These are phyloP conservation scores for Porcisia deanei DNA, from an alignment of 208 protist species.

Conservation along the genomic window DNA sequence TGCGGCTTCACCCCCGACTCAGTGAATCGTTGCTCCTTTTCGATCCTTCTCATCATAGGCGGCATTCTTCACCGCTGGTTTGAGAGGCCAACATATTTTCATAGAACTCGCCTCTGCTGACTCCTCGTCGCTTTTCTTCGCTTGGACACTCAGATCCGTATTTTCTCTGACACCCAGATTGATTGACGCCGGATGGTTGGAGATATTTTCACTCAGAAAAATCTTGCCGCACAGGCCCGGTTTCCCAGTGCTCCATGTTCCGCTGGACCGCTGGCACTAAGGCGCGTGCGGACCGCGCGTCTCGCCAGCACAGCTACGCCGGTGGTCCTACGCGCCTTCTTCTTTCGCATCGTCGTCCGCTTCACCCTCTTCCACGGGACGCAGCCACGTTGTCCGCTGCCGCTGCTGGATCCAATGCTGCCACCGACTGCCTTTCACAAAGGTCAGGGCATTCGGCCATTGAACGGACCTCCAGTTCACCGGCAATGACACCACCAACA, in stretches of 20 bases:
- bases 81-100: background rate
- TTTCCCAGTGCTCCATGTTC: slow-evolving; percentile 23
- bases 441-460: background rate
- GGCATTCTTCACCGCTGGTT: background rate
- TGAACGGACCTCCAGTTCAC: background rate
- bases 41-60: too few species aligned
- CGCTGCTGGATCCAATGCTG: background rate
- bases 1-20: background rate
- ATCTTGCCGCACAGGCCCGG: background rate
- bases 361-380: background rate
- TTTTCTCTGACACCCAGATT: background rate
- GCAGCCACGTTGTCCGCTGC: background rate
- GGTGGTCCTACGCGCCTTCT: slow-evolving; percentile 14
- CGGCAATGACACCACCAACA: background rate
- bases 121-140: background rate
- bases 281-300: slow-evolving; percentile 34
- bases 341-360: slow-evolving; percentile 4
- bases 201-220: background rate
- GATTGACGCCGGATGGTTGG: background rate
- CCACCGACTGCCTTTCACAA: background rate
- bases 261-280: slow-evolving; percentile 54
- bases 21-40: background rate
- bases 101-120: background rate
- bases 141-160: background rate
- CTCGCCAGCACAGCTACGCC: slow-evolving; percentile 13